Base-by-base conservation (phyloP, 2,329 filamentous ascomycete species). In the Fusarium sp. region DNA sequence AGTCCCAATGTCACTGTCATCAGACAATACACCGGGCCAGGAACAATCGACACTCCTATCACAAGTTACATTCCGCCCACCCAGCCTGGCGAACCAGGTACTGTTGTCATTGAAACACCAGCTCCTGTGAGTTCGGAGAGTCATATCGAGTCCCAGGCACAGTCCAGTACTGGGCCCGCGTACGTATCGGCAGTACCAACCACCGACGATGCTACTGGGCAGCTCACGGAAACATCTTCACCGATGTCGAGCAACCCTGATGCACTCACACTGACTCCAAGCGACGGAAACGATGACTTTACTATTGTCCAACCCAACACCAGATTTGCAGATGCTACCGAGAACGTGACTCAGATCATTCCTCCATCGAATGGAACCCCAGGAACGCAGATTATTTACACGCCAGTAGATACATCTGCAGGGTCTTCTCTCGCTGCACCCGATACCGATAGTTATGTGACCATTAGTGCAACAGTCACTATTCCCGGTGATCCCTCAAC, bases 401-500 rank as follows among this genome's bases (percentile, higher is more conserved):
- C 65, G 4, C 65, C 65, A 4, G 23, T 65, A 15, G 51, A 63
- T 8, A 53, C 50, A n/a, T 40, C 39, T 9, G 47, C 34, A 6
- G 32, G 44, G 4, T 42, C 59, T 19, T 65, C 54, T 4, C 24
- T 26, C 2, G 23, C n/a, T 17, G 11, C 23, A 10, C 14, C 45
- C 4, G 55, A 50, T 19, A 57, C 63, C 3, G 36, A 44, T 6
- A 49, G 32, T 14, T 68, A 65, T 26, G 60, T 68, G 15, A 68
- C 65, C 0, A 53, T 54, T 7, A 52, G 46, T 9, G 54, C 62
- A 11, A 68, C 65, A 3, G 57, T 68, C 15, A 68, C 65, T 4
- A 68, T 68, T n/a, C 65, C 65, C 7, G 65, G 65, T 30, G 65
- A 68, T 7, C 65, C 65, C 1, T 52, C 60, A 21, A 68, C 65